Evolutionary conservation across 768 basidiomycete genomes (phyloP).

Genomic region (Amanita rimosa): DNA sequence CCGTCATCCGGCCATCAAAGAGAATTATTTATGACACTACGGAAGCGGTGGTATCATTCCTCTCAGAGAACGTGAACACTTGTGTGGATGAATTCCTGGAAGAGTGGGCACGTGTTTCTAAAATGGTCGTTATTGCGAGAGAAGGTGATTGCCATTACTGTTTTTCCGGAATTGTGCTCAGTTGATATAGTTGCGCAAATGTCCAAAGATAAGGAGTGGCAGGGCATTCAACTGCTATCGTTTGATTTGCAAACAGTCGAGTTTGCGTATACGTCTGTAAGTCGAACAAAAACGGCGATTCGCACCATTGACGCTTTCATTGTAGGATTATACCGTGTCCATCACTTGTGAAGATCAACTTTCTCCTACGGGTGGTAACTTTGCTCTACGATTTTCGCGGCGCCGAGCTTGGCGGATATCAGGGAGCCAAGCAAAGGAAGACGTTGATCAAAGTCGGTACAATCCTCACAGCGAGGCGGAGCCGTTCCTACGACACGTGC

Average conservation of each 20-base stretch:
- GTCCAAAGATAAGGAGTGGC: constrained; percentile 61
- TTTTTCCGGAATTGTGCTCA: constrained; percentile 2
- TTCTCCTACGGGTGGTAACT: constrained; percentile 55
- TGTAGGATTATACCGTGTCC: constrained; percentile 63
- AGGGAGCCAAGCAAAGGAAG: constrained; percentile 12
- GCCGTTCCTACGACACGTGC: constrained; percentile 57
- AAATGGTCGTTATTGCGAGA: constrained; percentile 88
- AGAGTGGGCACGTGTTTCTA: constrained; percentile 88
- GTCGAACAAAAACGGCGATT: constrained; percentile 6
- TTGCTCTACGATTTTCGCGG: constrained; percentile 65
- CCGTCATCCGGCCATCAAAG: constrained; percentile 74
- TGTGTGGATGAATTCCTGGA: constrained; percentile 88
- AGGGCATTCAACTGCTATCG: constrained; percentile 70
- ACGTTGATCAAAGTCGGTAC: constrained; percentile 19
- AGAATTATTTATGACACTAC: constrained; percentile 84
- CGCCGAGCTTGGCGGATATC: constrained; percentile 14
- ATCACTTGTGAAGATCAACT: constrained; percentile 74
- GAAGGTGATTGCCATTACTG: constrained; percentile 42
- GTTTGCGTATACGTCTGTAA: constrained; percentile 64
- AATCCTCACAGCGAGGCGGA: constrained; percentile 80
- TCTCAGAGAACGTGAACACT: constrained; percentile 76
- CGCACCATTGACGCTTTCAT: not conserved
- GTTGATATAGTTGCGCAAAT: constrained; percentile 63
- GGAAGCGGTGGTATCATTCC: constrained; percentile 81
- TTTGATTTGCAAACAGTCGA: constrained; percentile 93